These are phyloP conservation scores for Paxillus rubicundulus DNA, from an alignment of 768 basidiomycete species.

Conservation along the genomic window DNA sequence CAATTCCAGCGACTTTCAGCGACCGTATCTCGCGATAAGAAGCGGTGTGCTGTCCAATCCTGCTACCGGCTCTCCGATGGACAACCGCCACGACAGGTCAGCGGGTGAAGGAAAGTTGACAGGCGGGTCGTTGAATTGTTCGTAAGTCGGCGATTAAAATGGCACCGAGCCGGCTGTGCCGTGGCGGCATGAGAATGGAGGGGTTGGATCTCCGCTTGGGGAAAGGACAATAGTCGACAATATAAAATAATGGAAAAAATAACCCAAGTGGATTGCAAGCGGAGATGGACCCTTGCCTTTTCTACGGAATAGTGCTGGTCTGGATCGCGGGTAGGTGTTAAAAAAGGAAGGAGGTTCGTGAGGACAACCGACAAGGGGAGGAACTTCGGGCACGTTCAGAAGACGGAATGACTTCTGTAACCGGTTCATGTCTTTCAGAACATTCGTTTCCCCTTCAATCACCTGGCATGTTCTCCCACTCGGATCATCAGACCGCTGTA, in stretches of 20 bases:
- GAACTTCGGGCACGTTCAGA: constrained; percentile 7
- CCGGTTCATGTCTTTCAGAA: constrained; percentile 9
- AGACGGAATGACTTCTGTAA: constrained; percentile 15
- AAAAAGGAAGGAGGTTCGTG: constrained; percentile 3
- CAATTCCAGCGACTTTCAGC: constrained; percentile 12
- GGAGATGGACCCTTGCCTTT: neutral
- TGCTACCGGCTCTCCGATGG: neutral
- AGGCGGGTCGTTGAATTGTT: constrained; percentile 22
- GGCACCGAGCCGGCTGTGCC: neutral
- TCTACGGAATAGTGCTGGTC: neutral
- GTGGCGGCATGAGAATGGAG: constrained; percentile 9
- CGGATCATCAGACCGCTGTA: constrained; percentile 30
- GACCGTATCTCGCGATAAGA: neutral
- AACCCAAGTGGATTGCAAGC: constrained; percentile 12
- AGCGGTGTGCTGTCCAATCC: neutral
- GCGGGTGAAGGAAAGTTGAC: neutral
- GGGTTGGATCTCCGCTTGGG: constrained; percentile 28
- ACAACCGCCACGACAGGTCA: neutral
- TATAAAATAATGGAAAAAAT: constrained; percentile 13
- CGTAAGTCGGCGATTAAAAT: constrained; percentile 32
- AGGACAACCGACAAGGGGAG: neutral
- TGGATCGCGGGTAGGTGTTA: constrained; percentile 7
- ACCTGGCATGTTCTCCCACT: constrained; percentile 27
- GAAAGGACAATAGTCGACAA: constrained; percentile 15
- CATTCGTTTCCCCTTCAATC: constrained; percentile 20